Evolutionary conservation across 352 stramenopile genomes (phyloP).

Genomic region (Phytopythium chamaehyphon): DNA sequence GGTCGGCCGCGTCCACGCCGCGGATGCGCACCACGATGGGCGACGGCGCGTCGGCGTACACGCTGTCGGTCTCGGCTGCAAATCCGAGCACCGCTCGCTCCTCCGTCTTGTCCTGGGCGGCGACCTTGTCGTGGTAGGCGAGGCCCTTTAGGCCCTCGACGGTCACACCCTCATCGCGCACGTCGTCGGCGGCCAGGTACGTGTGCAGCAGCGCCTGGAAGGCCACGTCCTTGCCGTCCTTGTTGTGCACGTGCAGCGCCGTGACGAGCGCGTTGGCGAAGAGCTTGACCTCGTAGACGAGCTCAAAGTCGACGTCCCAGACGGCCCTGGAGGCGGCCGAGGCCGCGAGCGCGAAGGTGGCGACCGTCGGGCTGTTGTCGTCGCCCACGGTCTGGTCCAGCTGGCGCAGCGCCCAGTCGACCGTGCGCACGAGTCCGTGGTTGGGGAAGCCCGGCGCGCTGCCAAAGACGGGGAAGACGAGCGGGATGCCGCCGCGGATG

Average conservation of each 20-base stretch:
- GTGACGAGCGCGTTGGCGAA: conserved; percentile 77
- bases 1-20: conserved; percentile 34
- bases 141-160: conserved; percentile 88
- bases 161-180: conserved; percentile 44
- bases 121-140: conserved; percentile 88
- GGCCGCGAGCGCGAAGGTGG: conserved; percentile 56
- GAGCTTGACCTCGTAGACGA: conserved; percentile 88
- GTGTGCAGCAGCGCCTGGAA: conserved; percentile 96
- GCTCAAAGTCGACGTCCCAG: conserved; percentile 76
- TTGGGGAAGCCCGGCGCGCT: conserved; percentile 82
- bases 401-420: conserved; percentile 56
- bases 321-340: conserved; percentile 39
- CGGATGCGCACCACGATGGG: conserved; percentile 66
- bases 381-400: conserved; percentile 37
- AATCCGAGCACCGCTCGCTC: conserved; percentile 60
- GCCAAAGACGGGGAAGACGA: conserved; percentile 97
- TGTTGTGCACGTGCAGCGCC: conserved; percentile 90
- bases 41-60: conserved; percentile 77
- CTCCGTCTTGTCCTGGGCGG: conserved; percentile 52
- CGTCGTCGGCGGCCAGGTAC: conserved; percentile 87
- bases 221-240: conserved; percentile 64
- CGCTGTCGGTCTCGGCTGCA: conserved; percentile 82
- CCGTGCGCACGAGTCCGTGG: conserved; percentile 92
- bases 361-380: conserved; percentile 39
- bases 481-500: conserved; percentile 93